phyloP scores from a whole-genome alignment of 192 early-diverging fungal species.

The Piromyces sp. region DNA sequence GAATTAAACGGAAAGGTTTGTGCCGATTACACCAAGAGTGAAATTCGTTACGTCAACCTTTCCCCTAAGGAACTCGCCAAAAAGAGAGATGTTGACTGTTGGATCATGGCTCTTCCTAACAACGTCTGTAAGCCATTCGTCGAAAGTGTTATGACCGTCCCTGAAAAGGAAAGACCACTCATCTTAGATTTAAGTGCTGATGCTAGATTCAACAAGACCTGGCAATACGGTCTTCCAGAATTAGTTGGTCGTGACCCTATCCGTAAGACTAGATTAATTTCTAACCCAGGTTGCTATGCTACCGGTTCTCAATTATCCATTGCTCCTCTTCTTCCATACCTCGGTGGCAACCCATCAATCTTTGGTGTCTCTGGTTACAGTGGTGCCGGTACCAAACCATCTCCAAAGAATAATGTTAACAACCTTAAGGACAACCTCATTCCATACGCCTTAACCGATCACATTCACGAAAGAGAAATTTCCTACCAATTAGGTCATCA shows the following conservation, averaged over 20 bases:
- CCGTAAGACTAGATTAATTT: conserved; percentile 43
- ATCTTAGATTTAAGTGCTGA: conserved; percentile 84
- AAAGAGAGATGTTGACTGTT: conserved; percentile 65
- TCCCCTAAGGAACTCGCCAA: conserved; percentile 40
- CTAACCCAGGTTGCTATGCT: conserved; percentile 98
- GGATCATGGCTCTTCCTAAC: conserved; percentile 95
- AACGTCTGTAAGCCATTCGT: conserved; percentile 88
- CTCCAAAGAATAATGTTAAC: conserved; percentile 81
- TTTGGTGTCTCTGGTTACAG: conserved; percentile 96
- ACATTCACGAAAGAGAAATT: conserved; percentile 93
- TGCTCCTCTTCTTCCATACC: conserved; percentile 58
- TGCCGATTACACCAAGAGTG: conserved; percentile 49
- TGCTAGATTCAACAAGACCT: conserved; percentile 65
- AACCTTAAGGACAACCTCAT: conserved; percentile 79
- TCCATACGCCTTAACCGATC: conserved; percentile 78
- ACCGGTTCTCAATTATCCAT: conserved; percentile 86
- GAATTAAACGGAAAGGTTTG: conserved; percentile 80
- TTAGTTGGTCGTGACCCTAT: conserved; percentile 49
- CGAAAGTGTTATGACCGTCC: conserved; percentile 33
- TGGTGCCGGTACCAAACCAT: conserved; percentile 96
- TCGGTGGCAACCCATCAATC: conserved; percentile 41
- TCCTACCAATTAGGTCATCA: conserved; percentile 39
- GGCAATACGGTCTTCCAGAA: conserved; percentile 83
- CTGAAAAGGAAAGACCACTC: conserved; percentile 17
- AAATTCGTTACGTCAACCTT: conserved; percentile 64